phyloP scores from a whole-genome alignment of 1,284 basidiomycete genomes.

The Bothia castanella region DNA sequence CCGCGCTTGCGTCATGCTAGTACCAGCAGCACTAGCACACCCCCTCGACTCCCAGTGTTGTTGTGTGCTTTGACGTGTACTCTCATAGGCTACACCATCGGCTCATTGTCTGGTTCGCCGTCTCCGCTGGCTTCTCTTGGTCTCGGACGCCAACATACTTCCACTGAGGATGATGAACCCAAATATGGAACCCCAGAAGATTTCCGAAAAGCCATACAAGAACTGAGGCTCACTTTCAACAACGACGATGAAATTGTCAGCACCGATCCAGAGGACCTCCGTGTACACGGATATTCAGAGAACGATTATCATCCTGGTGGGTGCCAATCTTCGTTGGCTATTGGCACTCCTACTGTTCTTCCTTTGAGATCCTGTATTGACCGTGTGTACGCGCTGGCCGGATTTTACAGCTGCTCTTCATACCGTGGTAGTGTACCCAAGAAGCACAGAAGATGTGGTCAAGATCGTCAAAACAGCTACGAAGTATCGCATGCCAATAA shows the following conservation, averaged over 20 bases:
- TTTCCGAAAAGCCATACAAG: slow-evolving; percentile 48
- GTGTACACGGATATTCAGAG: slow-evolving; percentile 54
- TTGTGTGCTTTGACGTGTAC: slow-evolving; percentile 25
- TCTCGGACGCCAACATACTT: neutral
- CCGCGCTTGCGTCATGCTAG: slow-evolving; percentile 15
- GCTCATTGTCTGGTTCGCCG: slow-evolving; percentile 7
- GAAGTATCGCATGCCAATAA: slow-evolving; percentile 67
- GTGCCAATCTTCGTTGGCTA: neutral
- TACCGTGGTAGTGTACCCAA: slow-evolving; percentile 53
- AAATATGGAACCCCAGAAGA: slow-evolving; percentile 48
- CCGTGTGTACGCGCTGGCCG: neutral
- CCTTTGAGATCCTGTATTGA: neutral
- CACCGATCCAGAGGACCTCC: slow-evolving; percentile 52
- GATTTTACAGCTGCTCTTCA: slow-evolving; percentile 40
- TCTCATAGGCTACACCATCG: slow-evolving; percentile 27
- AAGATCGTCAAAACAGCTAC: slow-evolving; percentile 62
- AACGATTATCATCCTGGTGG: slow-evolving; percentile 60
- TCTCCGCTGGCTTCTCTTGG: slow-evolving; percentile 9
- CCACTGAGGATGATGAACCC: slow-evolving; percentile 13
- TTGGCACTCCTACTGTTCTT: neutral
- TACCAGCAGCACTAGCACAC: neutral
- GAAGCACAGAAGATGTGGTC: slow-evolving; percentile 65
- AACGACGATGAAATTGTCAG: slow-evolving; percentile 39
- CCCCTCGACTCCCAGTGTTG: slow-evolving; percentile 11
- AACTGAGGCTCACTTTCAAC: slow-evolving; percentile 41